phyloP scores from a whole-genome alignment of 352 stramenopile genomes.

The Phytophthora litchii region DNA sequence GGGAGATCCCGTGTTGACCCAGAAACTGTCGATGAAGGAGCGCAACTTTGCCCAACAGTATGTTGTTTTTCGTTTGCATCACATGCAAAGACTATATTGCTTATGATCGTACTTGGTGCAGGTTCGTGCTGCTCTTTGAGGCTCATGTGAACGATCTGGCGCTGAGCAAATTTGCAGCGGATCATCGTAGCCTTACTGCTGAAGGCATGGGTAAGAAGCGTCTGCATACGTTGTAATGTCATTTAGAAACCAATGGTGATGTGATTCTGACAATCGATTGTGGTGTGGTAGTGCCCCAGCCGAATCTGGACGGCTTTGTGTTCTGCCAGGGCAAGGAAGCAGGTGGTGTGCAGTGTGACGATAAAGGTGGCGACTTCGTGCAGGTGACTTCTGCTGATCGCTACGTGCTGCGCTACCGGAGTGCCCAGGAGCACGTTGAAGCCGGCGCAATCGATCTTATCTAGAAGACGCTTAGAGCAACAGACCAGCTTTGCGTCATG shows the following conservation, averaged over 20 bases:
- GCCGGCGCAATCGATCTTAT: conserved; percentile 60
- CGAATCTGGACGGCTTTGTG: conserved; percentile 81
- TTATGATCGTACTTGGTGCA: conserved; percentile 12
- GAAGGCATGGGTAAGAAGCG: conserved; percentile 69
- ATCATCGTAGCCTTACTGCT: conserved; percentile 58
- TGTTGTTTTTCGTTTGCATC: conserved; percentile 18
- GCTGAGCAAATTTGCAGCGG: conserved; percentile 64
- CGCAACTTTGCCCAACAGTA: conserved; percentile 79
- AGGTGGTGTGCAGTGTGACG: conserved; percentile 69
- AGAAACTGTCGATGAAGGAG: conserved; percentile 77
- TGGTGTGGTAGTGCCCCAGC: conserved; percentile 55
- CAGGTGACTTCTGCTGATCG: conserved; percentile 64
- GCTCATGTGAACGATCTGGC: conserved; percentile 75
- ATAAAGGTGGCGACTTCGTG: conserved; percentile 71
- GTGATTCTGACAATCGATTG: conserved; percentile 5
- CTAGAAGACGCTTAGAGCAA: conserved; percentile 20
- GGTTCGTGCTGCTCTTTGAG: conserved; percentile 67
- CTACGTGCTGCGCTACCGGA: conserved; percentile 77
- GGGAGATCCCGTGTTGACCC: conserved; percentile 40
- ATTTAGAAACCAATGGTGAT: neutral
- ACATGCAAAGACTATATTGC: neutral
- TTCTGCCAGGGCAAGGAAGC: conserved; percentile 76
- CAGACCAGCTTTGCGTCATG: conserved; percentile 9
- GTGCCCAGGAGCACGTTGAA: conserved; percentile 61
- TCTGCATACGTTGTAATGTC: too few species aligned